phyloP scores from a whole-genome alignment of 2,329 filamentous ascomycete species.

The Fusarium sp. region DNA sequence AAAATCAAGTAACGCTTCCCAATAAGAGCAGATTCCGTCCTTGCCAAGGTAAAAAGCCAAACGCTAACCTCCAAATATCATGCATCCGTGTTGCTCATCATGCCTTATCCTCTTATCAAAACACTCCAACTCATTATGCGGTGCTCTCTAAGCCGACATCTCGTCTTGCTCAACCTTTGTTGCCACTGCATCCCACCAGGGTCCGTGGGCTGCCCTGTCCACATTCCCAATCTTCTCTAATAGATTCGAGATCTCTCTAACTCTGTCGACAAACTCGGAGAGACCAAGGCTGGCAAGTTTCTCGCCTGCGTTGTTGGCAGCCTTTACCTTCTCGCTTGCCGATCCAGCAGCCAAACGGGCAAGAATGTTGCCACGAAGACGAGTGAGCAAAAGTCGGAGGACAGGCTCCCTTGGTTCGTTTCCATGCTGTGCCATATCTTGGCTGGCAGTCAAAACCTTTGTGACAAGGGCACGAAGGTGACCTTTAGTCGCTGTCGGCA shows the following conservation, averaged over 20 bases:
- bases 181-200: constrained; percentile 77
- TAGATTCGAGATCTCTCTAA: constrained; percentile 77
- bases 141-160: constrained; percentile 40
- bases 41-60: constrained; percentile 18
- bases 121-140: neutral
- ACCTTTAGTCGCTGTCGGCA: constrained; percentile 71
- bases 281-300: constrained; percentile 76
- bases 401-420: constrained; percentile 66
- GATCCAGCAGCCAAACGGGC: constrained; percentile 73
- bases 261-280: constrained; percentile 77
- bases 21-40: constrained; percentile 21
- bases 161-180: constrained; percentile 64
- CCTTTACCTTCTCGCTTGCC: constrained; percentile 76
- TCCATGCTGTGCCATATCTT: constrained; percentile 58
- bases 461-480: constrained; percentile 69
- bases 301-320: constrained; percentile 76
- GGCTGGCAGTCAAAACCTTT: constrained; percentile 65
- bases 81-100: constrained; percentile 41
- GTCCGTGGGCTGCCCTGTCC: constrained; percentile 74
- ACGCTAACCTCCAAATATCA: constrained; percentile 31
- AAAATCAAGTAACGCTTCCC: constrained; percentile 32
- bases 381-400: constrained; percentile 74
- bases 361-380: constrained; percentile 75
- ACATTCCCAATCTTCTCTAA: constrained; percentile 73
- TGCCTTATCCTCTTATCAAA: constrained; percentile 24